Base-by-base conservation (phyloP, 805 yeast genomes). In the Kluyveromyces nonfermentans region DNA sequence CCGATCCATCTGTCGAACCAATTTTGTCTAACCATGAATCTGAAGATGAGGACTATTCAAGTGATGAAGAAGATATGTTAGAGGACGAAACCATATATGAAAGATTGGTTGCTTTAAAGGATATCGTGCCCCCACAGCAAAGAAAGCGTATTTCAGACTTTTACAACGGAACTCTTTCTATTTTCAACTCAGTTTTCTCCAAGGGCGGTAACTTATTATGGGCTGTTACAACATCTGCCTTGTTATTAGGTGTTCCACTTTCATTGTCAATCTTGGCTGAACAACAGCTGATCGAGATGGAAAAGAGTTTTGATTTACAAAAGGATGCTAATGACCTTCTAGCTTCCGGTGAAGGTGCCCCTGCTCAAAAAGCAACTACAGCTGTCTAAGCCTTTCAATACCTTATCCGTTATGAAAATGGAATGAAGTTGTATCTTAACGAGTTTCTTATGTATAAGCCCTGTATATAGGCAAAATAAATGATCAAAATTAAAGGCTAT, bases 271-370 rank as follows among this genome's bases (percentile, higher is more conserved):
- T 93, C 55, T 73, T 93, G 57, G 80, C 88, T 48, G 97, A 90
- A 71, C 94, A 88, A 63, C 97, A 90, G 71, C 76, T 89, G 64
- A 79, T 82, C 62, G 97, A 89, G 70, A 76, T 86, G 82, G 97
- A 89, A 72, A 87, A 85, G 71, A 93, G 88, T 62, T 80, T 87
- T 74, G 78, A 82, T 46, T 69, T 83, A 59, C 90, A 83, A 65
- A 83, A 81, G 64, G 81, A 82, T 49, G 82, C 88, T 20, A 81
- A 77, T 57, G 88, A 80, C 46, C 75, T 83, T 37, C 68, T 84
- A 56, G 83, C 87, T 35, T 80, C 83, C 49, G 84, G 85, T 49
- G 73, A 80, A 35, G 77, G 72, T 57, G 67, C 53, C 56, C 39
- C 42, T 15, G 63, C 64, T 60, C 63, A 58, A 43, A 45, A 51